Evolutionary conservation across 1,139 yeast genomes (phyloP), one percentile per base, ranked within the genome.

Genomic region (Hyphopichia fennica): DNA sequence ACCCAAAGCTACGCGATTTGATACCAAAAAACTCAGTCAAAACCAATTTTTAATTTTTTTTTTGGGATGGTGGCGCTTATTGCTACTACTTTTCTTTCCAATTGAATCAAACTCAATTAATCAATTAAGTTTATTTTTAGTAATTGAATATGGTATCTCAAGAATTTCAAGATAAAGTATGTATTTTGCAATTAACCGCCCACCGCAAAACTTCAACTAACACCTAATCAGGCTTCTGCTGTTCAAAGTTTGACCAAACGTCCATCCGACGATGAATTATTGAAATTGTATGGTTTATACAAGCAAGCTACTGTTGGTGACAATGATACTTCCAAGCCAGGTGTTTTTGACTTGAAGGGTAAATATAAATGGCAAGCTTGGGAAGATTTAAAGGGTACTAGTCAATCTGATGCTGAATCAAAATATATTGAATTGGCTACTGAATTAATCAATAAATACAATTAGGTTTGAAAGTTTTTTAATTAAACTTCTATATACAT

Each of bases 291-390:
- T 73, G 97, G 95, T 35, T 79, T 93, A 59, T 93, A 79, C 84
- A 93, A 93, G 73, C 99, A 93, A 73, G 96, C 98, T 52, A 91
- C 98, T 38, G 85, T 84, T 45, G 99, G 99, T 53, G 99, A 93
- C 79, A 87, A 87, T 76, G 78, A 75, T 65, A 86, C 95, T 47
- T 71, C 81, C 46, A 86, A 86, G 68, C 87, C 96, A 43, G 95
- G 96, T 50, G 71, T 87, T 50, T 88, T 91, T 67, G 96, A 91
- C 72, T 79, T 93, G 72, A 87, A 87, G 75, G 97, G 93, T 56
- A 91, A 93, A 72, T 87, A 87, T 81, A 93, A 93, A 79, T 93
- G 98, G 98, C 91, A 89, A 65, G 79, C 97, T 15, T 93, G 99
- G 99, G 85, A 84, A 59, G 84, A 83, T 56, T 74, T 84, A 58